Conservation (phyloP, 164 flowering plant genomes). For the Akebia trifoliata region DNA sequence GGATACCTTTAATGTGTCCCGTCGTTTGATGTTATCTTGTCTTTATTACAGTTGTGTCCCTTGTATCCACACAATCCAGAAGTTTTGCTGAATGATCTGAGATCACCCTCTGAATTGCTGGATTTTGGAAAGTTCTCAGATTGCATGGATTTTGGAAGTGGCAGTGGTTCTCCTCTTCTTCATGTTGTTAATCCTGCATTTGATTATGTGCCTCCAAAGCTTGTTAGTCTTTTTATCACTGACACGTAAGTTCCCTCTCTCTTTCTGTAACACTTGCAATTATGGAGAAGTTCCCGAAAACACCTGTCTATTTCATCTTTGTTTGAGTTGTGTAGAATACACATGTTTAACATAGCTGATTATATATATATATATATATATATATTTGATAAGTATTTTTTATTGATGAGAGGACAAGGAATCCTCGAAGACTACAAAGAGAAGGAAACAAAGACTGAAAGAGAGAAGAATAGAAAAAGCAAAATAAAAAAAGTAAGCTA, state of each 20-base stretch:
- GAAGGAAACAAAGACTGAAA: no score
- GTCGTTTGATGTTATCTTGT: slow-evolving; percentile 8
- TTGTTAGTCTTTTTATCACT: slow-evolving; percentile 92
- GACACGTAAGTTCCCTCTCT: slow-evolving; percentile 75
- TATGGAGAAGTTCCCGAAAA: no score
- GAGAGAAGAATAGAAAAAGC: no score
- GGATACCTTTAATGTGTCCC: neutral
- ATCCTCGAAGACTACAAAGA: no score
- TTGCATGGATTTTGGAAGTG: slow-evolving; percentile 85
- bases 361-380: no score
- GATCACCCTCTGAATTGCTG: slow-evolving; percentile 92
- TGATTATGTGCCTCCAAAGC: slow-evolving; percentile 97
- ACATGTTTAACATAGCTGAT: no score
- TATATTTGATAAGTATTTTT: no score
- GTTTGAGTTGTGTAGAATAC: no score
- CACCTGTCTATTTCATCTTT: no score
- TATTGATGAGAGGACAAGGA: no score
- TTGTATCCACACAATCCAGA: slow-evolving; percentile 98
- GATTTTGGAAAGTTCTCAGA: slow-evolving; percentile 98
- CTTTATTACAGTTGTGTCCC: slow-evolving; percentile 74
- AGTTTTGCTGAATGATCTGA: slow-evolving; percentile 86
- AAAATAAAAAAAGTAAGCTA: no score
- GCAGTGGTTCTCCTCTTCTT: slow-evolving; percentile 72
- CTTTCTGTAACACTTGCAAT: neutral
- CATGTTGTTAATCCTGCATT: slow-evolving; percentile 96